Evolutionary conservation across 108 stramenopile species (phyloP).

Genomic region (Schizochytrium sp.): DNA sequence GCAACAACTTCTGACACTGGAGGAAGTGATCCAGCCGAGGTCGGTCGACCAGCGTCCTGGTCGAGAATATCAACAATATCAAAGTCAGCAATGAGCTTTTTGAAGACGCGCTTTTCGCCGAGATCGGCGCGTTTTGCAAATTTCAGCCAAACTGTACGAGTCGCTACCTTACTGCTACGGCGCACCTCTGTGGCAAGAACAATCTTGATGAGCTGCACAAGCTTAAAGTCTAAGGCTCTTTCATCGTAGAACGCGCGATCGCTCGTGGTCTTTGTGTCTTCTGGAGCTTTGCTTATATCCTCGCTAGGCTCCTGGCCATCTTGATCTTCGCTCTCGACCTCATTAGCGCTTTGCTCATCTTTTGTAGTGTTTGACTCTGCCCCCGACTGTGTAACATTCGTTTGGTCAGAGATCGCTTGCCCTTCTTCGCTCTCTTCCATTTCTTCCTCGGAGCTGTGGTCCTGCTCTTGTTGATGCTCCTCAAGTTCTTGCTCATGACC

Average conservation of each 20-base stretch:
- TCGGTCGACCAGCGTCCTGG: too few relatives aligned
- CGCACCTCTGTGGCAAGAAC: neutral
- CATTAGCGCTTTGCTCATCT: too few relatives aligned
- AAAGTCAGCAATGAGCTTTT: neutral
- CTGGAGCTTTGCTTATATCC: neutral
- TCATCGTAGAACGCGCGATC: neutral
- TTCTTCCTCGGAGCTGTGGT: neutral
- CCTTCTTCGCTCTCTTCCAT: too few relatives aligned
- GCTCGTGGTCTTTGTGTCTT: too few relatives aligned
- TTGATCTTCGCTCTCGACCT: too few relatives aligned
- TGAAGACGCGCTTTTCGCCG: neutral
- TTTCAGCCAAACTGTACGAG: neutral
- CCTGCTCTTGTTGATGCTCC: neutral
- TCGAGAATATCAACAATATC: neutral
- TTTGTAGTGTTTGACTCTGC: too few relatives aligned
- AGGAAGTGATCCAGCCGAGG: too few relatives aligned
- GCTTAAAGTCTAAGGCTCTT: neutral
- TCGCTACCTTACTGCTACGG: neutral
- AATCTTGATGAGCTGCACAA: neutral
- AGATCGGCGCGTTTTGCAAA: neutral
- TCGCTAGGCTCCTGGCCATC: neutral
- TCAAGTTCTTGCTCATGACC: neutral
- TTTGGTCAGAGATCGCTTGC: too few relatives aligned
- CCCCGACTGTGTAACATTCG: too few relatives aligned
- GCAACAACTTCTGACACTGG: neutral